Conservation (phyloP, 1,284 basidiomycete genomes). For the Apiotrichum gracile region DNA sequence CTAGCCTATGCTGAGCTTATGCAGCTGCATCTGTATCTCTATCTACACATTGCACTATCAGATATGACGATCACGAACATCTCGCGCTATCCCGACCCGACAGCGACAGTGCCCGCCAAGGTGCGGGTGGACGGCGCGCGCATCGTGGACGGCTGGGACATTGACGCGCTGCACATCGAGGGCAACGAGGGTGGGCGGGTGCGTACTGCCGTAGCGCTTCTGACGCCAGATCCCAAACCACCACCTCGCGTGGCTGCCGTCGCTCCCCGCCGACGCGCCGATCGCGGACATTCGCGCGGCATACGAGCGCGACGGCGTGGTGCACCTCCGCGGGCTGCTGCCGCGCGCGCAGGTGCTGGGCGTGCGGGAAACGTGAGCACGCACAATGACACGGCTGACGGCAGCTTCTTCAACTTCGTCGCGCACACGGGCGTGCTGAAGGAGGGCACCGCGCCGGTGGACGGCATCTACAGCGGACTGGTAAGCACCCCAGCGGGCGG, state of each 20-base stretch:
- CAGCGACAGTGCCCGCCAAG: neutral
- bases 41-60: neutral
- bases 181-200: constrained; percentile 15
- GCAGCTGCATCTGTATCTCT: neutral
- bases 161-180: constrained; percentile 9
- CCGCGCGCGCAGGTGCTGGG: constrained; percentile 5
- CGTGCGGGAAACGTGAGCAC: constrained; percentile 2
- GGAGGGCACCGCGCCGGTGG: constrained; percentile 4
- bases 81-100: constrained; percentile 7
- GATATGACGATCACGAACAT: constrained; percentile 7
- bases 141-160: constrained; percentile 1
- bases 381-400: neutral
- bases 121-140: constrained; percentile 7
- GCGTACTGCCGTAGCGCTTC: neutral
- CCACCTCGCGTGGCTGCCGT: constrained; percentile 12
- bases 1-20: too few relatives aligned
- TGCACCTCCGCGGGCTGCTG: constrained; percentile 13
- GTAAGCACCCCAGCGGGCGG: neutral
- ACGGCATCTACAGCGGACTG: constrained; percentile 12
- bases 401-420: constrained; percentile 13
- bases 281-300: constrained; percentile 8
- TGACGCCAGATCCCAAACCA: constrained; percentile 10
- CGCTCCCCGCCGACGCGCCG: constrained; percentile 10
- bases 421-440: constrained; percentile 7
- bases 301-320: constrained; percentile 17